phyloP scores from a whole-genome alignment of 2,329 filamentous ascomycete species.

The Colletotrichum tamarilloi region DNA sequence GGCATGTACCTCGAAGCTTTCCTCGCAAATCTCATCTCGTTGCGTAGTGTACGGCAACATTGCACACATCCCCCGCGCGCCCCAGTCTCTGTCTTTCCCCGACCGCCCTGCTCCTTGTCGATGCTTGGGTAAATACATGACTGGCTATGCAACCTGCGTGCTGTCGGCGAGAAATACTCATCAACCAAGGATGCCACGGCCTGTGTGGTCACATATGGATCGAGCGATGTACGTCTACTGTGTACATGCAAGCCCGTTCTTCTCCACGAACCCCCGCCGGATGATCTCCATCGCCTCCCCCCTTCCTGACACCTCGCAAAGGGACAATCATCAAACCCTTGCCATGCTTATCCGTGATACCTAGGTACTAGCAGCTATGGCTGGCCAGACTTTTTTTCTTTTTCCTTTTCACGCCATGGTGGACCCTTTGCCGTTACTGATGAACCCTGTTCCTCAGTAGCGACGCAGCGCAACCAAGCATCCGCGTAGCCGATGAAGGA shows the following conservation, averaged over 20 bases:
- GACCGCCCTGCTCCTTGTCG: slow-evolving; percentile 12
- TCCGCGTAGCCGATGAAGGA: slow-evolving; percentile 15
- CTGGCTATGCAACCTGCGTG: slow-evolving; percentile 14
- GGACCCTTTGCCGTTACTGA: not conserved
- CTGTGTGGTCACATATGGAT: not conserved
- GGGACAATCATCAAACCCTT: not conserved
- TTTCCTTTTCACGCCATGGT: not conserved
- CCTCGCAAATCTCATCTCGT: slow-evolving; percentile 29
- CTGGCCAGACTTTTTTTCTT: not conserved
- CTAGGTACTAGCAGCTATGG: not conserved
- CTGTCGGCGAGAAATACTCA: not conserved
- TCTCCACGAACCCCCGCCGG: not conserved
- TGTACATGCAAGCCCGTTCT: not conserved
- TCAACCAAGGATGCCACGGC: not conserved
- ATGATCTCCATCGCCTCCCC: slow-evolving; percentile 15
- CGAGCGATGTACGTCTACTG: slow-evolving; percentile 5
- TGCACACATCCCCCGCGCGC: not conserved
- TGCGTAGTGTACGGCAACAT: not conserved
- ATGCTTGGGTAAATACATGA: slow-evolving; percentile 2
- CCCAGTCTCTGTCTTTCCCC: slow-evolving; percentile 15
- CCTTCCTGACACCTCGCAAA: not conserved
- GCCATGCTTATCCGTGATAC: slow-evolving; percentile 13
- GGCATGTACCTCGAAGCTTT: slow-evolving; percentile 28
- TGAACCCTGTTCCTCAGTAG: not conserved
- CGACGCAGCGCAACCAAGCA: slow-evolving; percentile 13